A percentile compares a stretch with the other conserved stretches of the same genome.
phyloP scores from a whole-genome alignment of 2,329 filamentous ascomycete genomes.

The Pseudopithomyces chartarum region DNA sequence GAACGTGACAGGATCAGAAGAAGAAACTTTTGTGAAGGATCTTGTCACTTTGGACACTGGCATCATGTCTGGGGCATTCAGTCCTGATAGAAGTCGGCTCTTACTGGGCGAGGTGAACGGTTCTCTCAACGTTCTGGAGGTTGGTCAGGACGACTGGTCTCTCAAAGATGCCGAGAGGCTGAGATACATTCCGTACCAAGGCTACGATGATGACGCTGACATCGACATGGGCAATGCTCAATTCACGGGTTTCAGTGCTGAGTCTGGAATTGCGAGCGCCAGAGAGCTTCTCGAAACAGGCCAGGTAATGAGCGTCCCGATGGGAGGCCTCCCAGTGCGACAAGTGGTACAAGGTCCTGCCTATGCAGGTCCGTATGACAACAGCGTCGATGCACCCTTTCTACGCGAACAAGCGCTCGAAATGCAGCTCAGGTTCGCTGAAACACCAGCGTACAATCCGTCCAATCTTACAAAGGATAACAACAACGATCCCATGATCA shows the following conservation, averaged over 20 bases:
- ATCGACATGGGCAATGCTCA: background rate
- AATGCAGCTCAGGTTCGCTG: slow-evolving; percentile 39
- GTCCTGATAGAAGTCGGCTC: slow-evolving; percentile 59
- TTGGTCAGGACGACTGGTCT: slow-evolving; percentile 42
- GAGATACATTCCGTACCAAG: slow-evolving; percentile 30
- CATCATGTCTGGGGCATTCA: slow-evolving; percentile 64
- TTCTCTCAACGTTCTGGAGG: slow-evolving; percentile 57
- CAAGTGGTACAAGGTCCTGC: slow-evolving; percentile 53
- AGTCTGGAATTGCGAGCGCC: slow-evolving; percentile 33
- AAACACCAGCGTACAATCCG: slow-evolving; percentile 24
- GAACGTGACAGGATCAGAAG: slow-evolving; percentile 59
- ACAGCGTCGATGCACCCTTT: slow-evolving; percentile 26
- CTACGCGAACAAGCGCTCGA: slow-evolving; percentile 33
- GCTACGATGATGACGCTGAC: slow-evolving; percentile 2
- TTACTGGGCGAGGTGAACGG: slow-evolving; percentile 63
- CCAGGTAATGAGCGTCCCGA: slow-evolving; percentile 43
- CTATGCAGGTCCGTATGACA: slow-evolving; percentile 48
- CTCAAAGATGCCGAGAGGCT: slow-evolving; percentile 37
- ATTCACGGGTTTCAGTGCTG: slow-evolving; percentile 6
- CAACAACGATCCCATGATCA: slow-evolving; percentile 37
- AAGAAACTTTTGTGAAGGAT: slow-evolving; percentile 59
- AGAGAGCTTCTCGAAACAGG: slow-evolving; percentile 33
- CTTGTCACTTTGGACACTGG: slow-evolving; percentile 56
- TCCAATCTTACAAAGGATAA: slow-evolving; percentile 29
- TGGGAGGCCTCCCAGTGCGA: slow-evolving; percentile 49